Percentiles rank a stretch among this genome's conserved stretches.
Evolutionary conservation across 225 moss, liverwort and hornwort genomes (phyloP).

Genomic region (Rhytidiadelphus loreus): DNA sequence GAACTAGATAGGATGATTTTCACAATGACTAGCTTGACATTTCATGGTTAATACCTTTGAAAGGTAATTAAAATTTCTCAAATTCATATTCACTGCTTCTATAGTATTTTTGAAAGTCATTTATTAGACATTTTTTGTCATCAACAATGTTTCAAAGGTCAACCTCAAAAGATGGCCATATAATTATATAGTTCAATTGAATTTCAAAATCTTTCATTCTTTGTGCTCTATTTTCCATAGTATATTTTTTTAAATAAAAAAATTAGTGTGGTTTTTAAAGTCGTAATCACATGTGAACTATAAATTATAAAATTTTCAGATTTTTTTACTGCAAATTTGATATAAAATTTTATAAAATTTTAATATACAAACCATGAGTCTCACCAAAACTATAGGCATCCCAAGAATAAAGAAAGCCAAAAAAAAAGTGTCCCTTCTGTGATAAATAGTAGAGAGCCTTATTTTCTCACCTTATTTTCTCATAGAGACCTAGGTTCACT

Average conservation of each 20-base stretch:
- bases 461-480: background rate
- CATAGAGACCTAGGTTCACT: background rate
- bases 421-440: fast-evolving
- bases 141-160: background rate
- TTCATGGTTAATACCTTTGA: background rate
- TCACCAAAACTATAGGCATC: fast-evolving
- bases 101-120: fast-evolving
- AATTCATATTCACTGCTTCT: background rate
- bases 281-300: no score
- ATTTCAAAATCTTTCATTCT: background rate
- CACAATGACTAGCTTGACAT: fast-evolving
- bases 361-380: background rate
- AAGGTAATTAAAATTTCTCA: background rate
- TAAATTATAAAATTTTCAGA: no score
- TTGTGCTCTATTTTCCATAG: fast-evolving
- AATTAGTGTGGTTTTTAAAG: no score
- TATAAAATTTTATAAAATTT: no score
- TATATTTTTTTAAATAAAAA: background rate
- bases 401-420: background rate
- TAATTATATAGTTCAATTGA: background rate
- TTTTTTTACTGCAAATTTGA: no score
- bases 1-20: background rate
- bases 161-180: background rate
- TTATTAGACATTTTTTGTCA: background rate
- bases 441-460: background rate